Percentiles rank a stretch among this genome's conserved stretches.
phyloP scores from a whole-genome alignment of 2,329 filamentous ascomycete species.

The Ophiocordyceps camponoti-floridani region DNA sequence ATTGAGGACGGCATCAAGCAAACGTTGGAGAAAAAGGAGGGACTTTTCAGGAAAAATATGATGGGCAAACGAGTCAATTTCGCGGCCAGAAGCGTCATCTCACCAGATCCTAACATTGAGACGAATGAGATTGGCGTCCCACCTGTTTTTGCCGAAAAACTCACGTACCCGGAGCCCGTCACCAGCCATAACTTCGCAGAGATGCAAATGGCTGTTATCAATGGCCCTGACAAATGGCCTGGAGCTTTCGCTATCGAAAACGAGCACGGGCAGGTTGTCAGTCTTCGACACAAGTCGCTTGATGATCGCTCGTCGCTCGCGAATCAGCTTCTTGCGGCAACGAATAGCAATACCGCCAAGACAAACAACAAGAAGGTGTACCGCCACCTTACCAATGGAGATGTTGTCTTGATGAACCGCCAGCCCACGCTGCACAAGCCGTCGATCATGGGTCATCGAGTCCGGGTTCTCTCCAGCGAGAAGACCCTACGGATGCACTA shows the following conservation, averaged over 20 bases:
- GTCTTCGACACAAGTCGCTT: constrained; percentile 66
- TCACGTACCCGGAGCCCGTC: constrained; percentile 93
- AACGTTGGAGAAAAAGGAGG: constrained; percentile 95
- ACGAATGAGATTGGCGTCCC: constrained; percentile 98
- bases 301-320: constrained; percentile 82
- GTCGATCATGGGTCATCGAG: constrained; percentile 96
- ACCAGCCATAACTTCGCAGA: constrained; percentile 95
- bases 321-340: constrained; percentile 80
- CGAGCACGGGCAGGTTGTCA: constrained; percentile 82
- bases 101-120: constrained; percentile 94
- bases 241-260: constrained; percentile 91
- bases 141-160: constrained; percentile 88
- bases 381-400: constrained; percentile 86
- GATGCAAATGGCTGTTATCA: constrained; percentile 88
- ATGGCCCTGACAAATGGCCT: constrained; percentile 85
- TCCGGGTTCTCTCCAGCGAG: constrained; percentile 79
- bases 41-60: constrained; percentile 97
- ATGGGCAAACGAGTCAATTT: constrained; percentile 99
- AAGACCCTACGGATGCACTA: constrained; percentile 99
- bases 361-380: constrained; percentile 90
- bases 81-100: constrained; percentile 92
- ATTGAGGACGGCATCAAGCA: constrained; percentile 95
- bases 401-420: constrained; percentile 96
- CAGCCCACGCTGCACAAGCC: constrained; percentile 96
- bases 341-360: constrained; percentile 54